Percentiles rank a stretch among this genome's conserved stretches.
These are phyloP conservation scores for Capronia coronata DNA, from an alignment of 2,329 filamentous ascomycete genomes.

Conservation along the genomic window DNA sequence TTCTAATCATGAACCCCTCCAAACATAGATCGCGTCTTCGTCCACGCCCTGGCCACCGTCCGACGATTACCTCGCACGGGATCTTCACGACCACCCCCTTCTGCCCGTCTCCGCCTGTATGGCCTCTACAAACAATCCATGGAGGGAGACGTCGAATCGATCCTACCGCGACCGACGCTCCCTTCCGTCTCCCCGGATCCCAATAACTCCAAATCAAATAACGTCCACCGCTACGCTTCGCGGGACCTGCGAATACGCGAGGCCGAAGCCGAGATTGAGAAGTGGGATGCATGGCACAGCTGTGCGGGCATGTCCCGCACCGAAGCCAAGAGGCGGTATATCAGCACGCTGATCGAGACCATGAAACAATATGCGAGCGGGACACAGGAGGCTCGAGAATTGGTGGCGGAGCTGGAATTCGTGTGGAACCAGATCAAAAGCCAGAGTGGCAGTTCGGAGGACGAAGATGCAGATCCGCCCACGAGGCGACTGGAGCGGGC, in stretches of 20 bases:
- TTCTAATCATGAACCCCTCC: not conserved
- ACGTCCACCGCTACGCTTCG: slow-evolving; percentile 27
- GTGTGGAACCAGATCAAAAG: slow-evolving; percentile 90
- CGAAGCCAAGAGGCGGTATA: slow-evolving; percentile 89
- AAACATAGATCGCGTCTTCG: slow-evolving; percentile 85
- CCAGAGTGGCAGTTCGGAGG: slow-evolving; percentile 27
- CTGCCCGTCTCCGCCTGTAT: slow-evolving; percentile 85
- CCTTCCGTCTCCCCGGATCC: slow-evolving; percentile 22
- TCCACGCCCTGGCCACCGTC: slow-evolving; percentile 96
- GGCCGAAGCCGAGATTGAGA: slow-evolving; percentile 34
- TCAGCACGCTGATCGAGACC: slow-evolving; percentile 87
- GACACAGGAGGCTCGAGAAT: slow-evolving; percentile 72
- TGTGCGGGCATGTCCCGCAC: slow-evolving; percentile 78
- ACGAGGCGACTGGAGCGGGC: slow-evolving; percentile 40
- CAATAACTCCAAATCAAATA: slow-evolving; percentile 19
- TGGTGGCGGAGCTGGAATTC: slow-evolving; percentile 93
- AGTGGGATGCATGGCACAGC: slow-evolving; percentile 82
- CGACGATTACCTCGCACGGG: slow-evolving; percentile 95
- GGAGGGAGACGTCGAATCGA: slow-evolving; percentile 91
- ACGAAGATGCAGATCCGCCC: slow-evolving; percentile 35
- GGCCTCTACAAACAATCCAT: slow-evolving; percentile 98
- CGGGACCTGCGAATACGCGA: slow-evolving; percentile 37
- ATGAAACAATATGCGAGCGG: slow-evolving; percentile 91
- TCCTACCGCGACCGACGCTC: slow-evolving; percentile 72
- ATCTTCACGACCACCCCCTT: slow-evolving; percentile 75